A percentile compares a stretch with the other conserved stretches of the same genome.
Conservation (phyloP, 2,329 filamentous ascomycete species). For the Didymella glomerata region DNA sequence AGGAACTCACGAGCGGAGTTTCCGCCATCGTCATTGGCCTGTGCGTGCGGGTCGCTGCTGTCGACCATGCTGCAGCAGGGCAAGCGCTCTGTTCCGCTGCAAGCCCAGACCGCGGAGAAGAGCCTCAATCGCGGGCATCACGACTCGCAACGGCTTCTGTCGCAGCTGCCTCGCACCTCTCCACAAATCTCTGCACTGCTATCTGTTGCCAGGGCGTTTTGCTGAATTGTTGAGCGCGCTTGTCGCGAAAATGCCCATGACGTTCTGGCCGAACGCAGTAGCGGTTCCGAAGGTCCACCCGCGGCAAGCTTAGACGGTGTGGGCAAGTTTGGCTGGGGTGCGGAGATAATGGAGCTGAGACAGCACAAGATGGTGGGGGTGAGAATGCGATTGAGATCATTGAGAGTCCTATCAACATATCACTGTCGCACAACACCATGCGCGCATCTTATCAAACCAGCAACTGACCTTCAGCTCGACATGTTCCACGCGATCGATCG, state of each 20-base stretch:
- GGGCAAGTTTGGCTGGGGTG: constrained; percentile 15
- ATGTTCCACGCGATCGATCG: not conserved
- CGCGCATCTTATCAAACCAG: not conserved
- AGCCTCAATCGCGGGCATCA: constrained; percentile 20
- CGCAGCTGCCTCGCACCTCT: constrained; percentile 11
- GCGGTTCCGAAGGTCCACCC: constrained; percentile 23
- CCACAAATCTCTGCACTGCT: constrained; percentile 16
- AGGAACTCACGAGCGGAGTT: constrained; percentile 41
- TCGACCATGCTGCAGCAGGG: constrained; percentile 28
- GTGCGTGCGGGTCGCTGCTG: constrained; percentile 38
- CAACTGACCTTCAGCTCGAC: not conserved
- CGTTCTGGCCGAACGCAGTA: constrained; percentile 26
- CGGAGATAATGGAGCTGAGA: constrained; percentile 23
- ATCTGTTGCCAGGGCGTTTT: constrained; percentile 11
- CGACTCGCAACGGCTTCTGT: constrained; percentile 22
- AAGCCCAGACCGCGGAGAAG: constrained; percentile 16
- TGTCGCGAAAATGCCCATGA: constrained; percentile 31
- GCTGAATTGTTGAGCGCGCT: constrained; percentile 41
- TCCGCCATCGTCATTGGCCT: constrained; percentile 40
- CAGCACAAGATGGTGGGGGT: constrained; percentile 14
- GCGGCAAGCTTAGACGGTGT: constrained; percentile 17
- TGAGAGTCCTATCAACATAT: not conserved
- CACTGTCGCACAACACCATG: not conserved
- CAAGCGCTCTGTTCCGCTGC: constrained; percentile 10
- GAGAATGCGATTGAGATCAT: constrained; percentile 4